Evolutionary conservation across 306 rosid genomes (phyloP), one percentile per base, ranked within the genome.

Genomic region (Carpinus fangiana): DNA sequence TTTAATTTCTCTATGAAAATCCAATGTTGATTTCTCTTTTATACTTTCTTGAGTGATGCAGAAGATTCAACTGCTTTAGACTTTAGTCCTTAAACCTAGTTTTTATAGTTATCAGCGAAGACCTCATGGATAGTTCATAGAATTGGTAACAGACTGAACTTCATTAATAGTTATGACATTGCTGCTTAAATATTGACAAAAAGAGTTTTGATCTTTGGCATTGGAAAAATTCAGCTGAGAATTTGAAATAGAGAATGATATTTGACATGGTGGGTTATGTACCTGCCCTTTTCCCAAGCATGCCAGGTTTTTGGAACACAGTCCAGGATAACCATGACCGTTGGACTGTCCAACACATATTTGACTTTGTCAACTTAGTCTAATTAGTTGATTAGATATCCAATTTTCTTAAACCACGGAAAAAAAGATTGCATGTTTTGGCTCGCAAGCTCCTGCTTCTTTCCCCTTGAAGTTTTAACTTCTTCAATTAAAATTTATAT

Each of bases 11-110:
- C 21, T 70, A 16, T 66, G 72, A 66, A 66, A 17, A 5, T 66
- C 26, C 72, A 38, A 34, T 66, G 72, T 17, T 36, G 47, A 66
- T 66, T 66, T 59, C 46, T 17, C 51, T 43, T 66, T 66, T 36
- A 66, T 38, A 7, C 51, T 61, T 52, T 52, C 7, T 52, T 13
- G 57, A 52, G 36, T 21, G 72, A 41, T 41, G 45, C 45, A 41
- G 45, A 41, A 41, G 45, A 41, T 41, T 41, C 45, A 41, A 41
- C 45, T 41, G 45, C 45, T 41, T 41, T 41, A 41, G 8, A 41
- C 45, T 41, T 41, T 41, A 41, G 45, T 41, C 45, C 45, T 41
- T 18, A 20, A 57, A 57, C 65, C 12, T 48, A 12, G 52, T 48
- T 57, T 20, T 26, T 12, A 17, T 57, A 57, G 65, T 57, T 57